Evolutionary conservation across 441 rosid genomes (phyloP).

Genomic region (Brassica hybrid): DNA sequence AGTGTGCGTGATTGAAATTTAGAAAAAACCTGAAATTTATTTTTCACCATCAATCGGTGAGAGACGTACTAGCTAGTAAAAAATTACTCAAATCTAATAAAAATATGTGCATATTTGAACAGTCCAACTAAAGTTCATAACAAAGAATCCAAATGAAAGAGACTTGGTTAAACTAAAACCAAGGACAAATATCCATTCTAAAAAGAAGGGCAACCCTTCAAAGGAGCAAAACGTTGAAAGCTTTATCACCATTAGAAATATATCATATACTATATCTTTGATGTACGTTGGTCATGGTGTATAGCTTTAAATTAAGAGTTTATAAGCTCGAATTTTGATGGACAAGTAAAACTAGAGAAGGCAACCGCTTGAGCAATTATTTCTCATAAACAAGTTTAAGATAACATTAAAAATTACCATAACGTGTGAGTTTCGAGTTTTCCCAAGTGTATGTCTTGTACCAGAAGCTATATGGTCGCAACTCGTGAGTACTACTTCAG

Average conservation of each 20-base stretch:
- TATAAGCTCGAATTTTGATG: slow-evolving; percentile 42
- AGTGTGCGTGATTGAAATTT: neutral
- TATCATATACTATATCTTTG: neutral
- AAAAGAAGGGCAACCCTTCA: slow-evolving; percentile 35
- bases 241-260: slow-evolving; percentile 24
- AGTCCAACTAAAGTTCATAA: neutral
- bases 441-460: slow-evolving; percentile 33
- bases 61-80: neutral
- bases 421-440: slow-evolving; percentile 30
- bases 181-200: slow-evolving; percentile 32
- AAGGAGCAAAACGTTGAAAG: slow-evolving; percentile 20
- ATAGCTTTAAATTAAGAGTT: slow-evolving; percentile 17
- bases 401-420: slow-evolving; percentile 13
- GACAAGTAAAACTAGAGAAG: slow-evolving; percentile 42
- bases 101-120: neutral
- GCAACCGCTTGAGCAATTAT: slow-evolving; percentile 35
- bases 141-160: neutral
- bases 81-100: neutral
- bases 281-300: slow-evolving; percentile 34
- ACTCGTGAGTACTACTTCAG: slow-evolving; percentile 39
- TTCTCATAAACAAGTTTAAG: slow-evolving; percentile 10
- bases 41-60: neutral
- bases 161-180: neutral
- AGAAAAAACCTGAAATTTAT: neutral
- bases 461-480: slow-evolving; percentile 35